phyloP scores from a whole-genome alignment of 2,329 filamentous ascomycete genomes.

The Cladosporium sp. region DNA sequence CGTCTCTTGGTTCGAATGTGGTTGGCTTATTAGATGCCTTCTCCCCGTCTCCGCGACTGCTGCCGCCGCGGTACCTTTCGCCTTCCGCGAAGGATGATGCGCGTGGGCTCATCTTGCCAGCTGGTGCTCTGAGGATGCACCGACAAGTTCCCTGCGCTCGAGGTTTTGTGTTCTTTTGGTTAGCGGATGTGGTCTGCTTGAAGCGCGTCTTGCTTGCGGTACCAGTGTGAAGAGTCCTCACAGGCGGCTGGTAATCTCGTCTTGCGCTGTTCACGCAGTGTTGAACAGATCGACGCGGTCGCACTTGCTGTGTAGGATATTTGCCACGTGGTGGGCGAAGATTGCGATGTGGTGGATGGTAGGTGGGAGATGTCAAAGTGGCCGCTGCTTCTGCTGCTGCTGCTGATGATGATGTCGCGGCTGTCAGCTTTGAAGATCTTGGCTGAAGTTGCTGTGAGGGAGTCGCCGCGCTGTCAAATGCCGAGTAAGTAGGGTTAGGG shows the following conservation, averaged over 20 bases:
- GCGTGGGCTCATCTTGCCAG: slow-evolving; percentile 34
- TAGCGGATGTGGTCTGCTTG: slow-evolving; percentile 22
- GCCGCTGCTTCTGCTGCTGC: neutral
- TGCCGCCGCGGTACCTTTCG: slow-evolving; percentile 67
- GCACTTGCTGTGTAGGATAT: slow-evolving; percentile 3
- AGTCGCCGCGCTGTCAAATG: too few relatives aligned
- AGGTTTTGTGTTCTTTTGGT: slow-evolving; percentile 14
- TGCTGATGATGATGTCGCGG: neutral
- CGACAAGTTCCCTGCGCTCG: slow-evolving; percentile 21
- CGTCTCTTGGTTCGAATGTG: slow-evolving; percentile 63
- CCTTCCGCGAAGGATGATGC: slow-evolving; percentile 69
- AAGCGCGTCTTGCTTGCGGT: slow-evolving; percentile 14
- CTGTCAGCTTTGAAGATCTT: neutral
- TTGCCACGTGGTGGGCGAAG: neutral
- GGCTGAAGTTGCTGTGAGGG: too few relatives aligned
- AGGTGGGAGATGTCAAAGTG: neutral
- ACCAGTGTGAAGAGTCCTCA: slow-evolving; percentile 27
- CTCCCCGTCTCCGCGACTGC: slow-evolving; percentile 58
- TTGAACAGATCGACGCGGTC: neutral
- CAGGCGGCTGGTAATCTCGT: slow-evolving; percentile 20
- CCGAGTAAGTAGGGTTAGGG: too few relatives aligned
- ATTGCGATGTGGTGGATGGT: neutral
- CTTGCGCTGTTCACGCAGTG: neutral
- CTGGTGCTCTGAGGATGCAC: neutral
- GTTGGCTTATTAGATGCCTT: slow-evolving; percentile 87